Conservation (phyloP, 1,139 yeast species). For the Blastobotrys buckinghamii region DNA sequence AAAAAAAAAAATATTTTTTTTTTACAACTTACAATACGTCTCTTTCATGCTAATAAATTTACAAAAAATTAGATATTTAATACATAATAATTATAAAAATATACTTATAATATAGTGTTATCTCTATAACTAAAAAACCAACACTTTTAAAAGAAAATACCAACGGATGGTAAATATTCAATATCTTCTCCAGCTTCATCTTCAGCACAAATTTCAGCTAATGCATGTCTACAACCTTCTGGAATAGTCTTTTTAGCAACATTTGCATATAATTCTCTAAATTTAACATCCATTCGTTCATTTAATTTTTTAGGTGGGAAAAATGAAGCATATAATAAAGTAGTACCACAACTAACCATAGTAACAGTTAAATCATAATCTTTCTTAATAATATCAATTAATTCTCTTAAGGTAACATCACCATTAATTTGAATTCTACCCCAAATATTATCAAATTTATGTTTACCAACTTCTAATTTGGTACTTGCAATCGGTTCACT, state of each 20-base stretch:
- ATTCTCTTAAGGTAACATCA: constrained; percentile 67
- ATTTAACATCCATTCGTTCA: constrained; percentile 62
- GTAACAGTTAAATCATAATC: constrained; percentile 82
- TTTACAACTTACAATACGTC: too few species aligned
- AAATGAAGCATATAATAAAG: constrained; percentile 85
- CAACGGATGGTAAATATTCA: constrained; percentile 80
- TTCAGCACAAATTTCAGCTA: constrained; percentile 88
- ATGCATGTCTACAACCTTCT: constrained; percentile 65
- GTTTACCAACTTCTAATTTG: constrained; percentile 64
- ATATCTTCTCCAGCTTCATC: constrained; percentile 92
- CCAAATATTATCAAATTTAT: constrained; percentile 86
- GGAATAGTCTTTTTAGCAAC: constrained; percentile 83
- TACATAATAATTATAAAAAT: background rate
- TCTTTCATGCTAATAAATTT: too few species aligned
- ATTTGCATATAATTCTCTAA: constrained; percentile 69
- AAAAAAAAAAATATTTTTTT: too few species aligned
- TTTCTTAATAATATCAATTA: constrained; percentile 68
- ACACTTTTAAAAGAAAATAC: constrained; percentile 22
- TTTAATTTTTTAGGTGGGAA: constrained; percentile 86
- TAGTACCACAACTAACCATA: constrained; percentile 89
- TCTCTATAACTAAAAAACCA: background rate
- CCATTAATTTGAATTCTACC: constrained; percentile 83
- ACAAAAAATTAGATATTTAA: background rate
- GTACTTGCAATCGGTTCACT: constrained; percentile 91
- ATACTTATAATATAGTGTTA: too few species aligned